These are phyloP conservation scores for Flaveria linearis DNA, from an alignment of 129 eudicot species.

Conservation along the genomic window DNA sequence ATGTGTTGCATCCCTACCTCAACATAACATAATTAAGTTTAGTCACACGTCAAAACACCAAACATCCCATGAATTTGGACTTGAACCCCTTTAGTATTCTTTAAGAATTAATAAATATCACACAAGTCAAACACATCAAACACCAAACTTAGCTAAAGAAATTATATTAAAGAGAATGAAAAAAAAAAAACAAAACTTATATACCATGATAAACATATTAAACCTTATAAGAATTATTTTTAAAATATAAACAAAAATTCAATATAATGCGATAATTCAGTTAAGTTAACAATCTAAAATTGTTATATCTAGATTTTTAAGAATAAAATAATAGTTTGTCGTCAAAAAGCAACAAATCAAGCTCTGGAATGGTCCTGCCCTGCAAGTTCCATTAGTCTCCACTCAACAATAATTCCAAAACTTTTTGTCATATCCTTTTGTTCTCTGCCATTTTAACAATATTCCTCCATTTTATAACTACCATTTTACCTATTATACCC, in stretches of 20 bases:
- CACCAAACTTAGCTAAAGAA: neutral
- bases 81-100: neutral
- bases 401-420: constrained; percentile 11
- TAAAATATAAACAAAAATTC: neutral
- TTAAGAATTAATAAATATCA: neutral
- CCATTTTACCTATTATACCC: neutral
- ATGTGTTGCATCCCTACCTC: too few relatives aligned
- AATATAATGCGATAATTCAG: neutral
- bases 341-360: constrained; percentile 22
- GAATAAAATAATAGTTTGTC: constrained; percentile 13
- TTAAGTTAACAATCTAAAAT: neutral
- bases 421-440: constrained; percentile 22
- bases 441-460: constrained; percentile 14
- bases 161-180: neutral
- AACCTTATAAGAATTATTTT: neutral
- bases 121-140: neutral
- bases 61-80: neutral
- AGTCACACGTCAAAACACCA: neutral
- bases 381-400: constrained; percentile 21
- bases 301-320: neutral
- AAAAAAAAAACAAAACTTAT: neutral
- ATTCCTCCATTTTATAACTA: constrained; percentile 8
- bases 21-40: neutral
- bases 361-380: constrained; percentile 32
- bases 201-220: neutral